Conservation (phyloP, 1,284 basidiomycete species). For the Ustilago cynodontis region DNA sequence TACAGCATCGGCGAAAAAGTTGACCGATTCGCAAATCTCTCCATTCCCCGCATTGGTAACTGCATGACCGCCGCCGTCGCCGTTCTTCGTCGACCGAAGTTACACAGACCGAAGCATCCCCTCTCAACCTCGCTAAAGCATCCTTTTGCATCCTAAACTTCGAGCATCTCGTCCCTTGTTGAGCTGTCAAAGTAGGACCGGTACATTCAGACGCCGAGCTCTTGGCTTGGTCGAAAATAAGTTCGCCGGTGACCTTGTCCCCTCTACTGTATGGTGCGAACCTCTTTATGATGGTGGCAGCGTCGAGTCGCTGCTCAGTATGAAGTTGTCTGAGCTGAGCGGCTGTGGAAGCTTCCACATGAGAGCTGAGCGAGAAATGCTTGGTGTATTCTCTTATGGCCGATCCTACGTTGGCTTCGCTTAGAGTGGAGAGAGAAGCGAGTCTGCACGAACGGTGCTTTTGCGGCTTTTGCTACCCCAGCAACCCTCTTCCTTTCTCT, state of each 20-base stretch:
- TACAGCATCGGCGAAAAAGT: constrained; percentile 13
- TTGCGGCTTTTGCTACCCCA: not conserved
- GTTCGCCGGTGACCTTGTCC: not conserved
- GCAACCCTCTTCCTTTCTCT: too few species aligned
- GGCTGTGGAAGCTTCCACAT: too few species aligned
- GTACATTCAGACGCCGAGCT: not conserved
- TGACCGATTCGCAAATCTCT: constrained; percentile 24
- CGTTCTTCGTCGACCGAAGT: constrained; percentile 5
- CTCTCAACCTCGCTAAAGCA: not conserved
- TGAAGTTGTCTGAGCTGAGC: too few species aligned
- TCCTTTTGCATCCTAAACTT: not conserved
- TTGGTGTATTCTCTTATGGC: too few species aligned
- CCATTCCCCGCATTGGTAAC: constrained; percentile 5
- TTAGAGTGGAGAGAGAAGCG: not conserved
- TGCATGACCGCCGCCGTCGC: not conserved
- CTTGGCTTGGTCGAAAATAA: not conserved
- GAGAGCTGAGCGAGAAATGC: too few species aligned
- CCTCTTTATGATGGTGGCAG: too few species aligned
- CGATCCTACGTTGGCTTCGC: not conserved
- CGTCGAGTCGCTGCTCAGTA: too few species aligned
- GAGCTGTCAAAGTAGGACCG: too few species aligned
- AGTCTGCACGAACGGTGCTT: not conserved
- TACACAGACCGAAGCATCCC: constrained; percentile 17
- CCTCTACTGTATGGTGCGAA: too few species aligned
- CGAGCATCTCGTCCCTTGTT: not conserved